A percentile compares a stretch with the other conserved stretches of the same genome.
Evolutionary conservation across 1,139 yeast species (phyloP).

Genomic region (Kurtzmaniella quercitrusa): DNA sequence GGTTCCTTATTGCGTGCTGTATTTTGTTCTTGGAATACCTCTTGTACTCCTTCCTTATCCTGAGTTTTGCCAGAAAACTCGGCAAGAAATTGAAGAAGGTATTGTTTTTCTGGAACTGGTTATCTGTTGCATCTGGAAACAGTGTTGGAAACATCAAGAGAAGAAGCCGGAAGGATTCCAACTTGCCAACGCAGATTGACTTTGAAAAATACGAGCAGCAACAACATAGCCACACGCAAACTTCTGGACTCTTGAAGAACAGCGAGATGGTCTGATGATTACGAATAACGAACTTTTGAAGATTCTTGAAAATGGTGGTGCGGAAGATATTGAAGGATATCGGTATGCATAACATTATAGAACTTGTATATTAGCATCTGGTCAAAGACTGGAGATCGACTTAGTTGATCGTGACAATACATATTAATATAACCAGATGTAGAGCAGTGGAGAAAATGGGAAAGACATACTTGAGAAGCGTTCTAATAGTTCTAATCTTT

Average conservation of each 20-base stretch:
- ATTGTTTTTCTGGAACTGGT: constrained; percentile 9
- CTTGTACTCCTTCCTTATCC: constrained; percentile 45
- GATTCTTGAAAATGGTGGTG: neutral
- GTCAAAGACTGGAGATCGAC: neutral
- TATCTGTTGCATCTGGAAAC: constrained; percentile 8
- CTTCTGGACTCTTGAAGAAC: neutral
- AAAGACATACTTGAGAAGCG: too few species aligned
- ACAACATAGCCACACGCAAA: neutral
- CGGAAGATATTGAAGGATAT: too few species aligned
- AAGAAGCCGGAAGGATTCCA: constrained; percentile 54
- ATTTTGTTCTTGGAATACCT: constrained; percentile 62
- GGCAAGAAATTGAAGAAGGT: constrained; percentile 13
- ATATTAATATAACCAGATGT: neutral
- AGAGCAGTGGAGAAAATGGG: neutral
- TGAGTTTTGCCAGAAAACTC: constrained; percentile 26
- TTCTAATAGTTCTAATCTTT: too few species aligned
- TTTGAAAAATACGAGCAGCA: constrained; percentile 21
- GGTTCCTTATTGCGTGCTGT: constrained; percentile 54
- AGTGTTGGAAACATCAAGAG: constrained; percentile 19
- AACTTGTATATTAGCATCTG: neutral
- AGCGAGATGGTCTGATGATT: neutral
- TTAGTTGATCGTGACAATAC: neutral
- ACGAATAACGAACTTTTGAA: neutral
- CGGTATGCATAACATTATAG: neutral
- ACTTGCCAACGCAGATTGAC: constrained; percentile 39